phyloP scores from a whole-genome alignment of 2,329 filamentous ascomycete genomes.

The Trichoderma simmonsii region DNA sequence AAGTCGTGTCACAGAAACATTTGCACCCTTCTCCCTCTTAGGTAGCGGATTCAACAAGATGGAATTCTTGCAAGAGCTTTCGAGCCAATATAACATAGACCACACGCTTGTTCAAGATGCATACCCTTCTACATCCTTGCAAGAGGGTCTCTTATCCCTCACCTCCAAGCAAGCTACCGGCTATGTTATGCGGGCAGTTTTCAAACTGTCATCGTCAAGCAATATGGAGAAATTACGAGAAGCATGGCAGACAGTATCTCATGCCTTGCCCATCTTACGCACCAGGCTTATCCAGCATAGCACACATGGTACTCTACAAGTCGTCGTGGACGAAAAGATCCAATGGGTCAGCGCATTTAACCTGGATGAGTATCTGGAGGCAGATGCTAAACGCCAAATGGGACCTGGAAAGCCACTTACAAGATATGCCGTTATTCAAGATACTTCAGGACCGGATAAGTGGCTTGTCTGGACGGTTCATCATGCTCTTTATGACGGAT shows the following conservation, averaged over 20 bases:
- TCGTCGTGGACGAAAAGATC: conserved; percentile 39
- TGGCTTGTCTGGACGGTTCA: conserved; percentile 42
- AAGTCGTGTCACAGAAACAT: not conserved
- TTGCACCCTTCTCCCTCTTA: not conserved
- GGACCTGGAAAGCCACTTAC: conserved; percentile 40
- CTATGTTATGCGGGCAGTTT: not conserved
- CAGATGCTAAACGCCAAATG: conserved; percentile 36
- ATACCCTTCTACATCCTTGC: not conserved
- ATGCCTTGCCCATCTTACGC: not conserved
- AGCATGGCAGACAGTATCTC: not conserved
- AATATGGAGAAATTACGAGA: not conserved
- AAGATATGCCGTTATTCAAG: conserved; percentile 38
- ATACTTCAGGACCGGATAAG: conserved; percentile 35
- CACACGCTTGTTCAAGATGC: not conserved
- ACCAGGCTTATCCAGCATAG: not conserved
- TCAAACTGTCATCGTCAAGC: not conserved
- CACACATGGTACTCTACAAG: conserved; percentile 15
- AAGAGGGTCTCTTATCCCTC: not conserved
- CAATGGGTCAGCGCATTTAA: conserved; percentile 26
- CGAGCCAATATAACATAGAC: not conserved
- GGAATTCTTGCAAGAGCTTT: not conserved
- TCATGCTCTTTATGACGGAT: conserved; percentile 49
- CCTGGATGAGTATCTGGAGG: conserved; percentile 35
- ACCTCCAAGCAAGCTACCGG: not conserved
- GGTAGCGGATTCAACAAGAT: not conserved